phyloP scores from a whole-genome alignment of 257 asterid genomes.

The Eucommia ulmoides region DNA sequence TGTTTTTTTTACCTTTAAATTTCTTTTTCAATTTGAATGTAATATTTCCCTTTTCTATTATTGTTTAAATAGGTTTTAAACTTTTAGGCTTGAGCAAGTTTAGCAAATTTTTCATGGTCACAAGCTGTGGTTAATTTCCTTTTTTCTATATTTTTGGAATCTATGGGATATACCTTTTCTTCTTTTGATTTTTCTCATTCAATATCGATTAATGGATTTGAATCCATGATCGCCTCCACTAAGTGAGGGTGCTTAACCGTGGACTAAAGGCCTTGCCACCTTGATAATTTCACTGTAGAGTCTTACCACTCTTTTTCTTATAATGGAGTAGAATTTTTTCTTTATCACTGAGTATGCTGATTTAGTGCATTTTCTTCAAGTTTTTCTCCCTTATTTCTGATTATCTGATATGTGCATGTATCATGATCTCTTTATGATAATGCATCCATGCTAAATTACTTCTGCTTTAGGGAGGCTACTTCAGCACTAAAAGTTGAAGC shows the following conservation, averaged over 20 bases:
- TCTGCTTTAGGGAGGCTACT: conserved; percentile 68
- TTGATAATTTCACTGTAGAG: neutral
- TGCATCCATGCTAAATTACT: conserved; percentile 14
- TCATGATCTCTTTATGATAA: neutral
- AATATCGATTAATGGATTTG: neutral
- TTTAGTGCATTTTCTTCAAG: neutral
- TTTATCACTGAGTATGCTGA: neutral
- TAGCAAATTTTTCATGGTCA: neutral
- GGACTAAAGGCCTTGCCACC: too few species aligned
- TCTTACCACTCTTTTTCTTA: neutral
- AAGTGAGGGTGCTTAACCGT: too few species aligned
- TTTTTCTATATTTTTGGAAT: neutral
- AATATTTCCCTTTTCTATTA: too few species aligned
- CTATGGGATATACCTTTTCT: neutral
- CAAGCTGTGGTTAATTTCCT: neutral
- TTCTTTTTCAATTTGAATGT: neutral
- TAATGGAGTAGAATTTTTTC: neutral
- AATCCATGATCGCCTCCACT: too few species aligned
- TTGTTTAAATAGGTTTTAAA: neutral
- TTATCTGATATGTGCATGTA: neutral
- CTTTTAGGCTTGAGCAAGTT: neutral
- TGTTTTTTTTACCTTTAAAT: neutral
- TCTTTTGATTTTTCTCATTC: neutral
- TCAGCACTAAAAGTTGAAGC: conserved; percentile 80
- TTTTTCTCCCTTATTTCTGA: neutral